Evolutionary conservation across 345 rosid genomes (phyloP), one percentile per base, ranked within the genome.

Genomic region (Cardamine chenopodiifolia): DNA sequence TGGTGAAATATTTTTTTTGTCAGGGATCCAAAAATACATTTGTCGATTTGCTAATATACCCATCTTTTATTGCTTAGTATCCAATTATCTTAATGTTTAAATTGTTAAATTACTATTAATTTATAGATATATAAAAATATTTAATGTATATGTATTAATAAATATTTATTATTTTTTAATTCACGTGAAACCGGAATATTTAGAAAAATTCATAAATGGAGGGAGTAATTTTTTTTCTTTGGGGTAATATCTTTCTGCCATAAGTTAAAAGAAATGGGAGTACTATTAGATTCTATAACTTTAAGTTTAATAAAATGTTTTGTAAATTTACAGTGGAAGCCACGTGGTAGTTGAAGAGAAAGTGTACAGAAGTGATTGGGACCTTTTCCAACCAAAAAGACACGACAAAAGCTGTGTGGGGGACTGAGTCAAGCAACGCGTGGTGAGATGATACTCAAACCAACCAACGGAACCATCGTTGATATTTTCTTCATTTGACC

Each of bases 381-480:
- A 49, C 3, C 61, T 40, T 65, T 65, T 25, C 18, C 12, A 56
- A 67, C 42, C 14, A 48, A 67, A 75, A 66, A 49, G 68, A 67
- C 45, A 75, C 61, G 69, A 68, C 74, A 68, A 68, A 59, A 60
- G 68, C 57, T 48, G 45, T 40, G 58, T 65, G 31, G 32, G 72
- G 39, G 69, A 68, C 74, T 61, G 50, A 68, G 74, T 75, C 79
- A 68, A 73, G 62, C 70, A 60, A 75, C 79, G 79, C 79, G 74
- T 75, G 74, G 54, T 8, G 23, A 8, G 10, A 39, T 73, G 1
- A 2, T 32, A 55, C 71, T 65, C 57, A 22, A 62, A 52, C 26
- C 75, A 45, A 47, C 34, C 71, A 65, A 64, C 58, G 3, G 45
- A 73, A 58, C 44, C 5, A 31, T 58, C 78, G 67, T 50, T 75